Percentiles rank a stretch among this genome's conserved stretches.
Evolutionary conservation across 2,329 filamentous ascomycete species (phyloP).

Genomic region (Monilinia fructicola): DNA sequence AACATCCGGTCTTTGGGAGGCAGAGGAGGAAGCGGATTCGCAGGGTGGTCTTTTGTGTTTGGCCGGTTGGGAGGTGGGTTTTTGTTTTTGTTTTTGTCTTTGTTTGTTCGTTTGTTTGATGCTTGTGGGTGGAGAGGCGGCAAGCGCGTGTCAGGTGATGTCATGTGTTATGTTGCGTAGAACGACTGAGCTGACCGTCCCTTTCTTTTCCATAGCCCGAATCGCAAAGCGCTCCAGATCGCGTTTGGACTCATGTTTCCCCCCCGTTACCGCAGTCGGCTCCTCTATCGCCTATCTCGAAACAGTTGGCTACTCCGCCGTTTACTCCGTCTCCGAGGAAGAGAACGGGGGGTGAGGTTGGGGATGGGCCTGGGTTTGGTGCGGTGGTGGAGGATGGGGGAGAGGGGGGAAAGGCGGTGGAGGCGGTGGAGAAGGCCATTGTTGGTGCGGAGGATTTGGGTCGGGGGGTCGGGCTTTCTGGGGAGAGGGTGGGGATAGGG

Average conservation of each 20-base stretch:
- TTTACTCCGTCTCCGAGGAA: not conserved
- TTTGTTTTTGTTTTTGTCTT: too few species aligned
- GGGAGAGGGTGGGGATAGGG: too few species aligned
- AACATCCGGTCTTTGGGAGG: not conserved
- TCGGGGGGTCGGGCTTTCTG: not conserved
- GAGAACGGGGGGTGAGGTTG: slow-evolving; percentile 36
- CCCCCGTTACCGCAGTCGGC: not conserved
- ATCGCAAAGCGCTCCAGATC: not conserved
- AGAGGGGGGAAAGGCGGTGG: too few species aligned
- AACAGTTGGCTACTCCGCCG: not conserved
- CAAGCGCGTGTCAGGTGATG: too few species aligned
- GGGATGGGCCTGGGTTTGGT: slow-evolving; percentile 56
- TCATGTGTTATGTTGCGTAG: too few species aligned
- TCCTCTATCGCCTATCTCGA: not conserved
- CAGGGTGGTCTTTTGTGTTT: slow-evolving; percentile 4
- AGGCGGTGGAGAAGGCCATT: slow-evolving; percentile 54
- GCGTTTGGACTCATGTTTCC: not conserved
- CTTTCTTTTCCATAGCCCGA: slow-evolving; percentile 8
- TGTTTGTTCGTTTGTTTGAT: too few species aligned
- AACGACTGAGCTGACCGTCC: too few species aligned
- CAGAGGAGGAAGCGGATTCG: not conserved
- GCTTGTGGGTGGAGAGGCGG: too few species aligned
- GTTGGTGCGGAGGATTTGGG: slow-evolving; percentile 50
- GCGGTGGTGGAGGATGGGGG: slow-evolving; percentile 59
- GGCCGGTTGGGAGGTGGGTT: not conserved